Percentiles rank a stretch among this genome's conserved stretches.
Conservation (phyloP, 805 yeast genomes). For the Saturnispora quitensis region DNA sequence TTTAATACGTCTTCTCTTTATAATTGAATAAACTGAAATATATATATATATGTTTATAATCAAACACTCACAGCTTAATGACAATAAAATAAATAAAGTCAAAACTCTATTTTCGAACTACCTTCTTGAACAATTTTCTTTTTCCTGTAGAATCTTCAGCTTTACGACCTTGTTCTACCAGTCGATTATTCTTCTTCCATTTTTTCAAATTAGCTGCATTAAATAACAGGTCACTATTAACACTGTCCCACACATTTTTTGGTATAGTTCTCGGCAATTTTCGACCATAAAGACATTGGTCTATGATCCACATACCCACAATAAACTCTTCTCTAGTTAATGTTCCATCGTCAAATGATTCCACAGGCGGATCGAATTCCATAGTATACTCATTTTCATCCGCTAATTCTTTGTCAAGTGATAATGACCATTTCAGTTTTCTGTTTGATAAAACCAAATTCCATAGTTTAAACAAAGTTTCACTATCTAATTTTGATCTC, state of each 20-base stretch:
- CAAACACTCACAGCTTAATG: too few species aligned
- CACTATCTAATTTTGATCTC: conserved; percentile 62
- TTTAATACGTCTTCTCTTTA: too few species aligned
- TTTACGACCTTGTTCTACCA: not conserved
- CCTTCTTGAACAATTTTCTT: conserved; percentile 10
- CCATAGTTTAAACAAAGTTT: conserved; percentile 60
- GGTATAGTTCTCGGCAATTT: conserved; percentile 70
- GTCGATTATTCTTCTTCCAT: not conserved
- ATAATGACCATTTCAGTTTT: conserved; percentile 34
- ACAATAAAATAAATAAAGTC: not conserved
- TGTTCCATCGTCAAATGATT: conserved; percentile 60
- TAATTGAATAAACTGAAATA: too few species aligned
- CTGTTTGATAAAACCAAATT: conserved; percentile 49
- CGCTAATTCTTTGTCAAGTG: not conserved
- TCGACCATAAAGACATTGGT: conserved; percentile 89
- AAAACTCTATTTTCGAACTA: conserved; percentile 3
- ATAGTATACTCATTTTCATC: not conserved
- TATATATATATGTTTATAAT: too few species aligned
- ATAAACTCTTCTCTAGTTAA: conserved; percentile 73
- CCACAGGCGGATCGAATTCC: conserved; percentile 8
- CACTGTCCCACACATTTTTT: conserved; percentile 73
- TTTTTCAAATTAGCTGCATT: conserved; percentile 4
- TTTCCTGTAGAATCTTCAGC: not conserved
- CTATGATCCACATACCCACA: conserved; percentile 98
- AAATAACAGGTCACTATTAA: conserved; percentile 28